A percentile compares a stretch with the other conserved stretches of the same genome.
Conservation (phyloP, 495 filamentous ascomycete genomes). For the Saxophila tyrrhenica region DNA sequence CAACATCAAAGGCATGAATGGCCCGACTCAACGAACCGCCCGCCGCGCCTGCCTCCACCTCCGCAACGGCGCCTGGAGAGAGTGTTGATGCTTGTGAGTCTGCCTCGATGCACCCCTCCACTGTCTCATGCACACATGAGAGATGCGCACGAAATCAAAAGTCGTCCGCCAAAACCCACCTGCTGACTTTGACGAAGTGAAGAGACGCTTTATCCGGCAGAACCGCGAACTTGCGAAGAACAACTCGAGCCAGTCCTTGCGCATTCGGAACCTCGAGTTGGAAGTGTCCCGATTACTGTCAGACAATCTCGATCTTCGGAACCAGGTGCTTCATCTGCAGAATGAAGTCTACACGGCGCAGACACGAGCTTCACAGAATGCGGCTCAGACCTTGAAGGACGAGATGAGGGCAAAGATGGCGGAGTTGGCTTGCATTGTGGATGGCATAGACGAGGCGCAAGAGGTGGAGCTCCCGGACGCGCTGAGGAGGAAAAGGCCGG, state of each 20-base stretch:
- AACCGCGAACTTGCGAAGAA: slow-evolving; percentile 84
- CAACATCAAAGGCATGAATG: slow-evolving; percentile 41
- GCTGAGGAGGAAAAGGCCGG: slow-evolving; percentile 2
- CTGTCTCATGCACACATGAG: neutral
- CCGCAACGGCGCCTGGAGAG: slow-evolving; percentile 33
- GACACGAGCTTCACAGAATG: slow-evolving; percentile 10
- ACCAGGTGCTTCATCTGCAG: slow-evolving; percentile 63
- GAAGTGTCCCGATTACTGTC: slow-evolving; percentile 71
- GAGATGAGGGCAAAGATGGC: slow-evolving; percentile 45
- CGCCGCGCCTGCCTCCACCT: slow-evolving; percentile 23
- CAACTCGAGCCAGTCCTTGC: slow-evolving; percentile 83
- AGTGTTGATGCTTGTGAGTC: slow-evolving; percentile 70
- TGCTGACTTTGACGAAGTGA: slow-evolving; percentile 44
- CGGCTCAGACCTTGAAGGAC: slow-evolving; percentile 23
- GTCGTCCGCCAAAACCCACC: slow-evolving; percentile 10
- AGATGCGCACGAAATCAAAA: slow-evolving; percentile 18
- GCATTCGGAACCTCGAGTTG: slow-evolving; percentile 76
- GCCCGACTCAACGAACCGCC: slow-evolving; percentile 78
- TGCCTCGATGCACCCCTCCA: neutral
- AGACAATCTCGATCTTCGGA: slow-evolving; percentile 77
- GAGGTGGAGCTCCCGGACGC: neutral
- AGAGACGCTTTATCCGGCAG: slow-evolving; percentile 76
- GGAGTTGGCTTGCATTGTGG: slow-evolving; percentile 45
- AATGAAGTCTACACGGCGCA: slow-evolving; percentile 42
- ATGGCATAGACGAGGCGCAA: slow-evolving; percentile 18